Evolutionary conservation across 495 filamentous ascomycete genomes (phyloP), one percentile per base, ranked within the genome.

Genomic region (Aspergillus leporis): DNA sequence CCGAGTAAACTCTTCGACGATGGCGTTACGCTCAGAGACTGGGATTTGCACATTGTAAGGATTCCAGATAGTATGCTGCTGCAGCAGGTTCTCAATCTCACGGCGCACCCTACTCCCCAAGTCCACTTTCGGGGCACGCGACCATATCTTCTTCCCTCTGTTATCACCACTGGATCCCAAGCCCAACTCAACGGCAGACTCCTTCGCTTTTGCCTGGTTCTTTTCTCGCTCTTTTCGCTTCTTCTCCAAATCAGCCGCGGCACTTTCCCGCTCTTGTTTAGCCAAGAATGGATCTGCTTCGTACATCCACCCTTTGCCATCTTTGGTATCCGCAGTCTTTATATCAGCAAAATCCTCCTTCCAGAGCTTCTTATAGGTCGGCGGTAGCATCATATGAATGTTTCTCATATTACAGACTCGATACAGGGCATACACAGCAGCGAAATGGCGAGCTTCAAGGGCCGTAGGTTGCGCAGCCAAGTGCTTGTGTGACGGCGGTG

Each of bases 351-450:
- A 96, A 53, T 89, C 85, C 10, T 84, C 83, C 72, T 93, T 93
- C 94, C 94, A 98, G 30, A 96, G 74, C 60, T 87, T 84, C 62
- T 83, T 85, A 66, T 96, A 96, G 55, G 84, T 86, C 1, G 95
- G 94, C n/a, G 94, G 94, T 59, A 98, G 77, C 79, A 90, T 91
- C 80, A 95, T 91, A 65, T 96, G 90, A 40, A 96, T 81, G 61
- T 97, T 98, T 63, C 88, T 89, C 90, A 93, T 95, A 66, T 87
- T 96, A 74, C 89, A 91, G 0, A 98, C 90, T 38, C 94, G 85
- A 70, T 91, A 97, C 4, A 98, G 81, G 1, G 88, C 88, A 74
- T 90, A 98, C 0, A 93, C 89, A 3, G 95, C 94, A 14, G 91
- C 91, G 60, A 94, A 93, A 77, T 98, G 92, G 59, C 88, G 86